Evolutionary conservation across 805 yeast species (phyloP).

Genomic region (Monosporozyma servazzii): DNA sequence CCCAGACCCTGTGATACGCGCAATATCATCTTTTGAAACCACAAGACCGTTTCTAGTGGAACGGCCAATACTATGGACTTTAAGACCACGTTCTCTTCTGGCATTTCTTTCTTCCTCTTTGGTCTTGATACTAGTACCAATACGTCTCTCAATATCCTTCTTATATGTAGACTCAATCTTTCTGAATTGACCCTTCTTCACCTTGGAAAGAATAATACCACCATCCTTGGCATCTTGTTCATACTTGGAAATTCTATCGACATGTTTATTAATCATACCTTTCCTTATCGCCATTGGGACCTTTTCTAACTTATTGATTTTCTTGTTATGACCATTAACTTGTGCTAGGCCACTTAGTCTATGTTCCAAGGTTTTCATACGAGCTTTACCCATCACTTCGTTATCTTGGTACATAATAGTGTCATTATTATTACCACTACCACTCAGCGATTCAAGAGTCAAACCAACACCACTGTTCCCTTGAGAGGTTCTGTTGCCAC

Average conservation of each 20-base stretch:
- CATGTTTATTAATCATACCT: slow-evolving; percentile 62
- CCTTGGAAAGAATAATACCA: slow-evolving; percentile 76
- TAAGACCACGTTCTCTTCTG: slow-evolving; percentile 66
- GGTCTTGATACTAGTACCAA: slow-evolving; percentile 43
- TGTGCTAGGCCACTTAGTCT: slow-evolving; percentile 44
- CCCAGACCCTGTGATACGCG: slow-evolving; percentile 7
- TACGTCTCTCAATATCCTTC: slow-evolving; percentile 32
- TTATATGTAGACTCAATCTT: slow-evolving; percentile 41
- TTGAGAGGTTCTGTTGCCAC: slow-evolving; percentile 10
- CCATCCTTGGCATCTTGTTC: slow-evolving; percentile 81
- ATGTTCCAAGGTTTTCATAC: slow-evolving; percentile 53
- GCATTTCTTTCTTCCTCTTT: slow-evolving; percentile 34
- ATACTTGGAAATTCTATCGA: slow-evolving; percentile 42
- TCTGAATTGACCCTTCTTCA: slow-evolving; percentile 57
- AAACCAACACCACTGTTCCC: slow-evolving; percentile 54
- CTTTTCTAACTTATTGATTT: slow-evolving; percentile 43
- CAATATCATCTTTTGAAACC: slow-evolving; percentile 60
- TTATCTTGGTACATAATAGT: slow-evolving; percentile 30
- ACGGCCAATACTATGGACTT: slow-evolving; percentile 66
- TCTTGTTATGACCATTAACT: slow-evolving; percentile 35
- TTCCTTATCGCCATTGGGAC: slow-evolving; percentile 86
- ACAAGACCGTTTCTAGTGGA: slow-evolving; percentile 72
- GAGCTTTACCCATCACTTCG: slow-evolving; percentile 58
- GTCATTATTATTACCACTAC: slow-evolving; percentile 24
- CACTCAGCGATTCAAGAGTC: slow-evolving; percentile 45